A percentile compares a stretch with the other conserved stretches of the same genome.
Conservation (phyloP, 2,329 filamentous ascomycete genomes). For the Neofusicoccum sp. region DNA sequence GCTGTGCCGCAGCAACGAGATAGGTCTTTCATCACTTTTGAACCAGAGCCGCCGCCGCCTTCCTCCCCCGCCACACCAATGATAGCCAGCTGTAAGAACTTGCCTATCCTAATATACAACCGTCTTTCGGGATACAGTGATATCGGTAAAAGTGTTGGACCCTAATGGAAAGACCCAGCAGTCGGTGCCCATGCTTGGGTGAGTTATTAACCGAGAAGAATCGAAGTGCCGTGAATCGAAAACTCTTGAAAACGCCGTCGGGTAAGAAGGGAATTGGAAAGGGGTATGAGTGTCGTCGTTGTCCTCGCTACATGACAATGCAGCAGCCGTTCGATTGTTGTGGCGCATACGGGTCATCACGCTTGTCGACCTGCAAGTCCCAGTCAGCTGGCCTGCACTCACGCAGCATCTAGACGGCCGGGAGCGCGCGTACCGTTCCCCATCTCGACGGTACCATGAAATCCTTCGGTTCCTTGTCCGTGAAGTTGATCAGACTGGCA, state of each 20-base stretch:
- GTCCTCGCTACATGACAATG: slow-evolving; percentile 72
- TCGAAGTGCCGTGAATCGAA: slow-evolving; percentile 18
- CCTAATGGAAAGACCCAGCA: slow-evolving; percentile 16
- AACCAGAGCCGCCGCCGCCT: slow-evolving; percentile 11
- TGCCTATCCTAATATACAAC: slow-evolving; percentile 19
- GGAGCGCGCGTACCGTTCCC: slow-evolving; percentile 63
- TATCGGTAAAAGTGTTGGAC: slow-evolving; percentile 10
- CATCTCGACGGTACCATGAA: slow-evolving; percentile 99
- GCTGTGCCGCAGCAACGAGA: background rate
- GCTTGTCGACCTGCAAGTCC: slow-evolving; percentile 78
- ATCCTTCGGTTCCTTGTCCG: slow-evolving; percentile 88
- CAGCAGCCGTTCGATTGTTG: slow-evolving; percentile 93
- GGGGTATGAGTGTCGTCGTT: slow-evolving; percentile 13
- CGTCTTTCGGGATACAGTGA: slow-evolving; percentile 19
- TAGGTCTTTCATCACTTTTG: slow-evolving; percentile 17
- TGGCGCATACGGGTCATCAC: slow-evolving; percentile 97
- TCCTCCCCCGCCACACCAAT: background rate
- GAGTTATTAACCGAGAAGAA: slow-evolving; percentile 19
- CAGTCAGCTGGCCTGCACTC: background rate
- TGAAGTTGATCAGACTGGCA: slow-evolving; percentile 90
- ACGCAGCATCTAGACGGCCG: background rate
- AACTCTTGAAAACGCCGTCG: slow-evolving; percentile 19
- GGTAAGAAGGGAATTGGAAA: slow-evolving; percentile 15
- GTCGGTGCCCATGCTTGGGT: slow-evolving; percentile 11
- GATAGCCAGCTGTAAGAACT: slow-evolving; percentile 14